Conservation (phyloP, 352 stramenopile genomes). For the Globisporangium viniferum region DNA sequence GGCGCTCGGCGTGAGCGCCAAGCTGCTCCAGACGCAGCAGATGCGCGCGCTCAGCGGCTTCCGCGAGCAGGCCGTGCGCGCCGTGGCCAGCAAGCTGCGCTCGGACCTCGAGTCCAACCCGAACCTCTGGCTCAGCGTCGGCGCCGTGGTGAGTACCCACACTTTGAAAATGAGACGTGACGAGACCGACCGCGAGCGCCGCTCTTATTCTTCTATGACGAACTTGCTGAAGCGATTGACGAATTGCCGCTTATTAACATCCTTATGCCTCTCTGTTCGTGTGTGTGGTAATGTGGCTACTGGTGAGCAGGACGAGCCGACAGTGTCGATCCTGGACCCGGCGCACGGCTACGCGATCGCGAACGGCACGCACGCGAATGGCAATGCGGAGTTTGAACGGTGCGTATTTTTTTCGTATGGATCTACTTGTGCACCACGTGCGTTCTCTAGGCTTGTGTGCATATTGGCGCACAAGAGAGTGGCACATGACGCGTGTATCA, state of each 20-base stretch:
- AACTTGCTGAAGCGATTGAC: not conserved
- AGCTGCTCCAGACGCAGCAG: not conserved
- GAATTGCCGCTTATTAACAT: not conserved
- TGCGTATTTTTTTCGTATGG: conserved; percentile 9
- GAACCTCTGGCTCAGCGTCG: conserved; percentile 78
- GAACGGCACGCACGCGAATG: conserved; percentile 29
- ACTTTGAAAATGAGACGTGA: not conserved
- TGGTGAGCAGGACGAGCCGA: conserved; percentile 62
- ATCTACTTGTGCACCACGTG: not conserved
- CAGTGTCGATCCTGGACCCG: conserved; percentile 78
- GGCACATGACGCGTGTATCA: not conserved
- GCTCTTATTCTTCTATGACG: conserved; percentile 6
- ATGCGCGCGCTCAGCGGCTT: conserved; percentile 48
- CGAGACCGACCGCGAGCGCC: not conserved
- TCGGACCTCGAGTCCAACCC: conserved; percentile 74
- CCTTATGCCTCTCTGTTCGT: no score
- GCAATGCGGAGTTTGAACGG: conserved; percentile 42
- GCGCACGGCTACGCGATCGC: conserved; percentile 55
- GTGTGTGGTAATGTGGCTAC: not conserved
- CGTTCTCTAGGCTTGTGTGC: not conserved
- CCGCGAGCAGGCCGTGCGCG: conserved; percentile 57
- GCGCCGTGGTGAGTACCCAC: conserved; percentile 58
- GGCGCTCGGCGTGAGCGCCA: conserved; percentile 1
- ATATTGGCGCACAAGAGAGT: not conserved
- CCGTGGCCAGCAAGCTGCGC: conserved; percentile 54